A percentile compares a stretch with the other conserved stretches of the same genome.
These are phyloP conservation scores for Penstemon eatonii DNA, from an alignment of 257 asterid genomes.

Conservation along the genomic window DNA sequence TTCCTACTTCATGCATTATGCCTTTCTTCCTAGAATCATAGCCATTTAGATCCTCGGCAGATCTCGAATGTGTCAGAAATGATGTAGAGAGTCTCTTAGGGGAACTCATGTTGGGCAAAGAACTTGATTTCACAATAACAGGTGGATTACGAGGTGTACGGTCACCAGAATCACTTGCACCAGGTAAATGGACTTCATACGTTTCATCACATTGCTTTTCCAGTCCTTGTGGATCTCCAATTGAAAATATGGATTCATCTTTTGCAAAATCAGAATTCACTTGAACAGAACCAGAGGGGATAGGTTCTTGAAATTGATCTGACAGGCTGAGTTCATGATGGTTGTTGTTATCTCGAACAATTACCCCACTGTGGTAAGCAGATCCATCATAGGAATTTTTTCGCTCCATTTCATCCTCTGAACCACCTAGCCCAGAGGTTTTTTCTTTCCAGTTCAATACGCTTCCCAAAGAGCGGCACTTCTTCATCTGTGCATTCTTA, in stretches of 20 bases:
- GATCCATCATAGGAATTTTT: slow-evolving; percentile 56
- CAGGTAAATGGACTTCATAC: slow-evolving; percentile 44
- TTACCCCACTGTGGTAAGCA: slow-evolving; percentile 38
- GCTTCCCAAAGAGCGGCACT: slow-evolving; percentile 71
- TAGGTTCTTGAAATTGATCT: slow-evolving; percentile 49
- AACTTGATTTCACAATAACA: slow-evolving; percentile 57
- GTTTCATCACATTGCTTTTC: slow-evolving; percentile 48
- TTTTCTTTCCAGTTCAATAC: slow-evolving; percentile 60
- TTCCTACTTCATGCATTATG: slow-evolving; percentile 38
- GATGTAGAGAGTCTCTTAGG: slow-evolving; percentile 32
- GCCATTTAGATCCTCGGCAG: slow-evolving; percentile 65
- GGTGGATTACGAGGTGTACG: slow-evolving; percentile 39
- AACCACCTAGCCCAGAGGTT: slow-evolving; percentile 44
- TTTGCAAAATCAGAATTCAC: slow-evolving; percentile 48
- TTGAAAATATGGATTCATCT: slow-evolving; percentile 47
- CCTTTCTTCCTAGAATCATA: slow-evolving; percentile 47
- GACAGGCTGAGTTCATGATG: slow-evolving; percentile 37
- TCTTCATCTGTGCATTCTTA: slow-evolving; percentile 41
- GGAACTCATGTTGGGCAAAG: slow-evolving; percentile 66
- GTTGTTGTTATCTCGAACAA: slow-evolving; percentile 41
- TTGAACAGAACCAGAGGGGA: slow-evolving; percentile 60
- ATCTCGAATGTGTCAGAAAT: slow-evolving; percentile 47
- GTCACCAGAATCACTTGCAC: slow-evolving; percentile 48
- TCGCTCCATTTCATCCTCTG: slow-evolving; percentile 59
- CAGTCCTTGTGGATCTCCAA: slow-evolving; percentile 48